Percentiles rank a stretch among this genome's conserved stretches.
phyloP scores from a whole-genome alignment of 2,329 filamentous ascomycete species.

The Diplodia scrobiculata region DNA sequence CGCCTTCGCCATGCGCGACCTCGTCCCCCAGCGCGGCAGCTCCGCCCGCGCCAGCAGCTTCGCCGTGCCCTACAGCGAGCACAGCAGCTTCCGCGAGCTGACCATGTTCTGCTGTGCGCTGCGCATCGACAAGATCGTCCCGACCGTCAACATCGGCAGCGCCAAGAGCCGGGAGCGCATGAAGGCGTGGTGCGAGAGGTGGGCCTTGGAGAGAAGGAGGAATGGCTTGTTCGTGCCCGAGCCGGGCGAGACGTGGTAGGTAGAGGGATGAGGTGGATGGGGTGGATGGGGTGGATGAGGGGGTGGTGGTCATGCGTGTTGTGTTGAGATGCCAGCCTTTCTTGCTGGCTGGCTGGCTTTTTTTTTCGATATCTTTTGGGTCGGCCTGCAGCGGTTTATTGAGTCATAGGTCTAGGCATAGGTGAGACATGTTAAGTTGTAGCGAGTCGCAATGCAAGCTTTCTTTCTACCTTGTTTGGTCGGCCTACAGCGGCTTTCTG shows the following conservation, averaged over 20 bases:
- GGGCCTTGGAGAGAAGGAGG: constrained; percentile 64
- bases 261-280: background rate
- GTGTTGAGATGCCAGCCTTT: no score
- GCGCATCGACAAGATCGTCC: constrained; percentile 84
- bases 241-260: constrained; percentile 15
- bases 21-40: constrained; percentile 80
- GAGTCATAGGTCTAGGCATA: no score
- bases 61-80: constrained; percentile 93
- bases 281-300: no score
- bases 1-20: constrained; percentile 68
- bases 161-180: constrained; percentile 65
- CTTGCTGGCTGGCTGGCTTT: no score
- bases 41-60: constrained; percentile 83
- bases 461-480: no score
- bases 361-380: no score
- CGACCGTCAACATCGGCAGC: constrained; percentile 84
- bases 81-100: constrained; percentile 90
- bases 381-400: no score
- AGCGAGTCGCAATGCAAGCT: no score
- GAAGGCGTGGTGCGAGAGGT: constrained; percentile 67
- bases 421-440: no score
- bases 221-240: constrained; percentile 57
- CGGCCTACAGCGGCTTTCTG: no score
- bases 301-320: no score
- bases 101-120: constrained; percentile 90